These are phyloP conservation scores for Pseudogymnoascus sp. DNA, from an alignment of 2,329 filamentous ascomycete species.

Conservation along the genomic window DNA sequence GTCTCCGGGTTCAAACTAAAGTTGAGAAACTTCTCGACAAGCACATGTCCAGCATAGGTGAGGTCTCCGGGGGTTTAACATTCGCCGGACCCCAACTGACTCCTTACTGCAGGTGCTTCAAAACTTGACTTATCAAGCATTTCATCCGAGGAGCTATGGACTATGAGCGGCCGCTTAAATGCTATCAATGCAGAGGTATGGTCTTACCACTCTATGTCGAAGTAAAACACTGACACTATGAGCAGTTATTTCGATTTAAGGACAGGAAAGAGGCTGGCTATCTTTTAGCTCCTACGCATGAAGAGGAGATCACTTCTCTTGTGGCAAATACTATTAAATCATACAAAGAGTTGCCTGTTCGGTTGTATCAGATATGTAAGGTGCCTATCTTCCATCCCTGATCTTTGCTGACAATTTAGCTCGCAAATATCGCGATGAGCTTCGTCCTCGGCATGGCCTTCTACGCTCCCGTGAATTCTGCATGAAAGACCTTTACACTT, in stretches of 20 bases:
- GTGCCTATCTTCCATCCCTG: constrained; percentile 2
- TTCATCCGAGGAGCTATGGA: constrained; percentile 79
- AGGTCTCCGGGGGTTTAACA: constrained; percentile 13
- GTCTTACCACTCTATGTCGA: constrained; percentile 10
- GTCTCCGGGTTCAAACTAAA: constrained; percentile 81
- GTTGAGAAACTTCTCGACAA: constrained; percentile 79
- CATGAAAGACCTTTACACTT: constrained; percentile 99
- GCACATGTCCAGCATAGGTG: constrained; percentile 74
- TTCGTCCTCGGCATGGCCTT: constrained; percentile 79
- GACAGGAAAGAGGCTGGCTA: constrained; percentile 72
- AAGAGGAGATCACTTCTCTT: constrained; percentile 87
- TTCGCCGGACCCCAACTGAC: constrained; percentile 1
- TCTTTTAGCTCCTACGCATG: constrained; percentile 85
- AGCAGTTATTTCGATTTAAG: constrained; percentile 67
- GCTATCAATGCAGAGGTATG: constrained; percentile 64
- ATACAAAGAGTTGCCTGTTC: constrained; percentile 77
- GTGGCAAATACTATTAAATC: constrained; percentile 69
- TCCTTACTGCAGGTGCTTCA: constrained; percentile 56
- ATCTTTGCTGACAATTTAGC: constrained; percentile 39
- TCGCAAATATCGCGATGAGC: constrained; percentile 91
- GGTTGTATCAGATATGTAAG: constrained; percentile 83
- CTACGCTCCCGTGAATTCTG: constrained; percentile 84
- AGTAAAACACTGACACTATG: constrained; percentile 12
- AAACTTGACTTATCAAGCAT: constrained; percentile 78
- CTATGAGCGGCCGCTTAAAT: constrained; percentile 72